phyloP scores from a whole-genome alignment of 2,329 filamentous ascomycete genomes.

The Aspergillus sp. region DNA sequence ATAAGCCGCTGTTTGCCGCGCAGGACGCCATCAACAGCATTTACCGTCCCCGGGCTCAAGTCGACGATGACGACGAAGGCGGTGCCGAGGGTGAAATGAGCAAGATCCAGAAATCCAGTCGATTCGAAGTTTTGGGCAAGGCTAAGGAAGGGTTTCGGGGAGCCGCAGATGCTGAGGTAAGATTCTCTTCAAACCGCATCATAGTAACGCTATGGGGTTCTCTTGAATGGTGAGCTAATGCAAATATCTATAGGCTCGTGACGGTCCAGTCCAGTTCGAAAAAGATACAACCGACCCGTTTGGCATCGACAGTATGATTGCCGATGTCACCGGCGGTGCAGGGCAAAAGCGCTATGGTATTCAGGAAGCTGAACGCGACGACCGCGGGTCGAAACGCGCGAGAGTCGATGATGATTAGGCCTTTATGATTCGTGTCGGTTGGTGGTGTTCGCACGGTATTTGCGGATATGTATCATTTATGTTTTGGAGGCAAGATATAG shows the following conservation, averaged over 20 bases:
- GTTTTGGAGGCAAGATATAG: neutral
- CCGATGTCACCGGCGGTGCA: constrained; percentile 62
- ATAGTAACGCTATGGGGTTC: no score
- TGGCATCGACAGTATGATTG: constrained; percentile 90
- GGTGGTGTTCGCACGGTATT: constrained; percentile 1
- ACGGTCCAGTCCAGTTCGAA: constrained; percentile 95
- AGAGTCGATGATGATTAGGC: constrained; percentile 68
- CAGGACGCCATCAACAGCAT: constrained; percentile 94
- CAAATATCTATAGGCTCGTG: constrained; percentile 56
- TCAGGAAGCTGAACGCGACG: constrained; percentile 36
- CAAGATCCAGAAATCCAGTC: constrained; percentile 77
- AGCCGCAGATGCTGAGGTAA: constrained; percentile 71
- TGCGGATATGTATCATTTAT: neutral
- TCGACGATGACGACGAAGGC: constrained; percentile 73
- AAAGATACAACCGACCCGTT: constrained; percentile 86
- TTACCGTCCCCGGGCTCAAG: constrained; percentile 73
- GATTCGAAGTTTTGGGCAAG: constrained; percentile 85
- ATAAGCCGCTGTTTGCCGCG: constrained; percentile 93
- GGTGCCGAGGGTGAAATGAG: constrained; percentile 80
- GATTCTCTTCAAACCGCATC: constrained; percentile 19
- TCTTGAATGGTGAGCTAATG: neutral
- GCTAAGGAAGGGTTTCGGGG: constrained; percentile 86
- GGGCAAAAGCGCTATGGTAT: constrained; percentile 46
- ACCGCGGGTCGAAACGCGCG: constrained; percentile 62
- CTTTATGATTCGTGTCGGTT: constrained; percentile 5